These are phyloP conservation scores for Colletotrichum sp. DNA, from an alignment of 2,329 filamentous ascomycete genomes.

Conservation along the genomic window DNA sequence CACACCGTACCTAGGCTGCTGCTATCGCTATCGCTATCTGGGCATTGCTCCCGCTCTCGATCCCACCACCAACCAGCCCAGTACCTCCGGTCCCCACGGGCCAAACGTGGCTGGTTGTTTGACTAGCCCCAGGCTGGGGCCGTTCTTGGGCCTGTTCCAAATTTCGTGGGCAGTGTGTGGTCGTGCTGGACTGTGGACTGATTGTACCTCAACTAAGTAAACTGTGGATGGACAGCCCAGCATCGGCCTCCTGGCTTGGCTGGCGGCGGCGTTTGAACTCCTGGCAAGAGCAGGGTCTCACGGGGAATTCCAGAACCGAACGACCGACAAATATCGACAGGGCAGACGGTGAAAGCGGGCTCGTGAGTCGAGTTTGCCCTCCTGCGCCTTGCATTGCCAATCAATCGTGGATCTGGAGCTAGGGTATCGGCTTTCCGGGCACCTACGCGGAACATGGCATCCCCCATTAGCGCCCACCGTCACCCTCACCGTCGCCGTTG, in stretches of 20 bases:
- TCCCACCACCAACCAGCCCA: neutral
- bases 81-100: neutral
- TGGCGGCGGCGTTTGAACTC: neutral
- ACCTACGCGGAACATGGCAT: neutral
- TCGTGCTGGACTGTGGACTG: neutral
- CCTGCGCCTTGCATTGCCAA: neutral
- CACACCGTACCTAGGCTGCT: neutral
- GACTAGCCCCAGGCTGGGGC: neutral
- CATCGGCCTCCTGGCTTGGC: neutral
- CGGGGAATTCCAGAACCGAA: constrained; percentile 20
- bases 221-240: neutral
- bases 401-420: constrained; percentile 9
- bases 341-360: constrained; percentile 7
- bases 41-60: neutral
- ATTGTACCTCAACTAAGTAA: neutral
- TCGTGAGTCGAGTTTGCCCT: constrained; percentile 2
- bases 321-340: constrained; percentile 20
- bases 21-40: neutral
- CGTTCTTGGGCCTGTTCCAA: neutral
- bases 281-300: constrained; percentile 1
- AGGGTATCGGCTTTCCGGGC: neutral
- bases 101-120: neutral
- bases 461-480: neutral
- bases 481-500: neutral
- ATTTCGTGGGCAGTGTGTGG: neutral